phyloP scores from a whole-genome alignment of 164 flowering plant species.

The Magnolia changhungtana region DNA sequence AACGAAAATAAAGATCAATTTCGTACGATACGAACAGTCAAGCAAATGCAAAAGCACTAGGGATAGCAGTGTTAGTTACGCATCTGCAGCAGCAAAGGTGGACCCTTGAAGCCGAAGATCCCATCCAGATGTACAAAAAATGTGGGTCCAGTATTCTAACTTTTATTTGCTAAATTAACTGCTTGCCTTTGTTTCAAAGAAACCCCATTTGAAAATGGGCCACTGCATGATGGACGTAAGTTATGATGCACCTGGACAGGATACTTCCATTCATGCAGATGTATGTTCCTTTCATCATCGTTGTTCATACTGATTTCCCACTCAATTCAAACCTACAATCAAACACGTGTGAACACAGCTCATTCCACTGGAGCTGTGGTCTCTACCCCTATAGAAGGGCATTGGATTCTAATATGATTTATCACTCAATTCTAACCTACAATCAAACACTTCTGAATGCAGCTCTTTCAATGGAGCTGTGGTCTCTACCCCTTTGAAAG shows the following conservation, averaged over 20 bases:
- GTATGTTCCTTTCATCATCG: no score
- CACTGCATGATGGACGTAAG: background rate
- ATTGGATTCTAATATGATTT: no score
- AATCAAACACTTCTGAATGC: no score
- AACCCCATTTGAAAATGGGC: background rate
- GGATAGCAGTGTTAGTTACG: slow-evolving; percentile 98
- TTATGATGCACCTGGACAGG: background rate
- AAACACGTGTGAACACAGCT: no score
- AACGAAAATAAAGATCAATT: slow-evolving; percentile 66
- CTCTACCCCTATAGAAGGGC: no score
- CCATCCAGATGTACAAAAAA: background rate
- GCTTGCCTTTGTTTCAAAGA: background rate
- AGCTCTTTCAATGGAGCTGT: no score
- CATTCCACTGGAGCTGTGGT: no score
- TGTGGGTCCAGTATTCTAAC: background rate
- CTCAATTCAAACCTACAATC: no score
- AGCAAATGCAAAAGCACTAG: slow-evolving; percentile 81
- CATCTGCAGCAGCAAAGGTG: slow-evolving; percentile 87
- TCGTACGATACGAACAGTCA: slow-evolving; percentile 89
- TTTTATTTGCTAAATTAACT: background rate
- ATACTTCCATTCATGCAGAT: background rate
- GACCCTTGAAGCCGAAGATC: slow-evolving; percentile 34
- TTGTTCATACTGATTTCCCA: no score
- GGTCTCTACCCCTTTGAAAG: no score
- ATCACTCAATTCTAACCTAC: no score